Percentiles rank a stretch among this genome's conserved stretches.
These are phyloP conservation scores for Jatropha curcas DNA, from an alignment of 345 rosid genomes.

Conservation along the genomic window DNA sequence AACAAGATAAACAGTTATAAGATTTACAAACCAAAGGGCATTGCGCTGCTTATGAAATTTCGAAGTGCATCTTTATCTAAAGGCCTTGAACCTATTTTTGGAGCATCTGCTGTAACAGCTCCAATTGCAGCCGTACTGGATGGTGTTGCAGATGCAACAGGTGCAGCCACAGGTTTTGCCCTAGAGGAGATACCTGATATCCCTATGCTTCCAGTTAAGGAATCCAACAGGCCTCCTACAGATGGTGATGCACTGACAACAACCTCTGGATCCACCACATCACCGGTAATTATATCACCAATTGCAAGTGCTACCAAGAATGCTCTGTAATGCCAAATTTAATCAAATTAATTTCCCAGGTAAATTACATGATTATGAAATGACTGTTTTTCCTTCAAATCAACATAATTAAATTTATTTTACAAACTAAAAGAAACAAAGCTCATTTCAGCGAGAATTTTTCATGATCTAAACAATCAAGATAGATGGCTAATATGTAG, in stretches of 20 bases:
- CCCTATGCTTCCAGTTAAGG: conserved; percentile 95
- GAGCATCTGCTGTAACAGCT: conserved; percentile 60
- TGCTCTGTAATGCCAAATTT: conserved; percentile 49
- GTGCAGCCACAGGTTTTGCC: conserved; percentile 75
- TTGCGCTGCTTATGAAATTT: conserved; percentile 67
- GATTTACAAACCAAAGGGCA: conserved; percentile 86
- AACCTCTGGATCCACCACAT: conserved; percentile 81
- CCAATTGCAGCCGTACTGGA: conserved; percentile 52
- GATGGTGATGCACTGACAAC: conserved; percentile 68
- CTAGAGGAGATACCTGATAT: conserved; percentile 79
- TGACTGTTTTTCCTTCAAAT: background rate
- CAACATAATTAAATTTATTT: background rate
- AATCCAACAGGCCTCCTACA: conserved; percentile 91
- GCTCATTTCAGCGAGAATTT: background rate
- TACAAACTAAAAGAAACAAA: background rate
- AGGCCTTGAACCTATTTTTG: conserved; percentile 69
- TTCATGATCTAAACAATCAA: too few relatives aligned
- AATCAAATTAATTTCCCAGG: background rate
- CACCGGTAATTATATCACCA: conserved; percentile 81
- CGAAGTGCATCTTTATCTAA: conserved; percentile 79
- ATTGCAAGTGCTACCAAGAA: conserved; percentile 85
- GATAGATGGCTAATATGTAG: too few relatives aligned
- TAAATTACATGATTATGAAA: background rate
- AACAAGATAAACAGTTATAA: conserved; percentile 32
- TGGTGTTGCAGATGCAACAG: conserved; percentile 64